These are phyloP conservation scores for Aspergillus haitiensis DNA, from an alignment of 495 filamentous ascomycete genomes.

Conservation along the genomic window DNA sequence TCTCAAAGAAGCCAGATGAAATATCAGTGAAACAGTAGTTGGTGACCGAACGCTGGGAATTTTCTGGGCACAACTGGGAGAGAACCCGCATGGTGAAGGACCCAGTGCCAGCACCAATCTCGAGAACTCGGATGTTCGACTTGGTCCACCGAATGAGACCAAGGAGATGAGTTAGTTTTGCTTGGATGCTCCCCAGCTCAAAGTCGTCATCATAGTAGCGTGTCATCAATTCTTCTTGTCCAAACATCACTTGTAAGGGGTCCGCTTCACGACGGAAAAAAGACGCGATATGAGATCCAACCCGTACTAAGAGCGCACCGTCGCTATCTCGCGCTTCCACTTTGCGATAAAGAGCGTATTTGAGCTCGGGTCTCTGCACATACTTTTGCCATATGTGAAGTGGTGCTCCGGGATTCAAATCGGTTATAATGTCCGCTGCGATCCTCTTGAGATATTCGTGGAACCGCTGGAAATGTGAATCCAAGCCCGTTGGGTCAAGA, in stretches of 20 bases:
- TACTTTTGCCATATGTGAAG: not conserved
- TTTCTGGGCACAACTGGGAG: not conserved
- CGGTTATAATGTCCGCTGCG: no score
- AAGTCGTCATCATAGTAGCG: slow-evolving; percentile 16
- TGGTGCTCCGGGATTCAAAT: not conserved
- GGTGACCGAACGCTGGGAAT: not conserved
- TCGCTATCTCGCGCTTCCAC: slow-evolving; percentile 5
- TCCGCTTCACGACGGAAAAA: slow-evolving; percentile 34
- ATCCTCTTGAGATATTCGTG: no score
- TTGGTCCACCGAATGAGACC: not conserved
- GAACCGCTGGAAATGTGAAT: no score
- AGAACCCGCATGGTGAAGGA: slow-evolving; percentile 6
- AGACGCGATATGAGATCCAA: slow-evolving; percentile 21
- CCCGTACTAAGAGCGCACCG: not conserved
- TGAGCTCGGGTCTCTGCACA: not conserved
- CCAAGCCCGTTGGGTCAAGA: no score
- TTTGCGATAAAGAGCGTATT: not conserved
- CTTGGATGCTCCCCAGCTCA: not conserved
- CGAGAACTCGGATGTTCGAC: slow-evolving; percentile 4
- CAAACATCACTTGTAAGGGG: slow-evolving; percentile 32
- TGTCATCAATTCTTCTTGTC: slow-evolving; percentile 24
- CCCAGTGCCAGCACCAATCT: slow-evolving; percentile 15
- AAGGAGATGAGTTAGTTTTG: not conserved
- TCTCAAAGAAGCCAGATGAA: slow-evolving; percentile 8
- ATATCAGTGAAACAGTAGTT: slow-evolving; percentile 15